A percentile compares a stretch with the other conserved stretches of the same genome.
These are phyloP conservation scores for Silene noctiflora DNA, from an alignment of 179 eudicot species.

Conservation along the genomic window DNA sequence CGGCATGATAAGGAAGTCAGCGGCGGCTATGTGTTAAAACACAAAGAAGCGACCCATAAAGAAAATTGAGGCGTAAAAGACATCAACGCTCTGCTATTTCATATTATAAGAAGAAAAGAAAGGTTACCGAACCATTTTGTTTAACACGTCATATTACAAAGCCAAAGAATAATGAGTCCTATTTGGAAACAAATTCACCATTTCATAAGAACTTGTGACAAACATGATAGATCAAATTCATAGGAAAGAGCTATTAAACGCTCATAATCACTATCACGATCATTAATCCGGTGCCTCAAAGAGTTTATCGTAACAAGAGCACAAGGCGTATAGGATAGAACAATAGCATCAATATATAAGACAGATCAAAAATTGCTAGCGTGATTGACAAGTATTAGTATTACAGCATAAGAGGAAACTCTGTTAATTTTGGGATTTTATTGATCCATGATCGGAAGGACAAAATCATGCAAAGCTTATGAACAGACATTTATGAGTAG, in stretches of 20 bases:
- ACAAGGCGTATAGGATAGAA: not conserved
- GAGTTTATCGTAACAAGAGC: not conserved
- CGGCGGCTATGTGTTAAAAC: not conserved
- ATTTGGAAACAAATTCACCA: not conserved
- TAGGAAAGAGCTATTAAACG: not conserved
- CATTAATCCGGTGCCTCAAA: not conserved
- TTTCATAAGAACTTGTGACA: not conserved
- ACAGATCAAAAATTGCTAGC: not conserved
- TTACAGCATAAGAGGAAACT: not conserved
- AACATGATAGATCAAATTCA: not conserved
- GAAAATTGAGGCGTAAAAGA: not conserved
- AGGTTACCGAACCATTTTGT: not conserved
- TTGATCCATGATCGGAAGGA: not conserved
- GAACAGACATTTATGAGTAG: not conserved
- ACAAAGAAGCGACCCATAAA: not conserved
- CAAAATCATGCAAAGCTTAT: not conserved
- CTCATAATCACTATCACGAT: not conserved
- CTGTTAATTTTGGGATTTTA: not conserved
- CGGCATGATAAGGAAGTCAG: not conserved
- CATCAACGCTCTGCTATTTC: not conserved
- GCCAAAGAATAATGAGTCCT: not conserved
- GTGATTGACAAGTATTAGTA: conserved; percentile 5
- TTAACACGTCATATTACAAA: not conserved
- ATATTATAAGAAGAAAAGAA: not conserved
- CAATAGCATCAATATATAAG: not conserved